Base-by-base conservation (phyloP, 163 green algal species). In the Scenedesmus sp. region DNA sequence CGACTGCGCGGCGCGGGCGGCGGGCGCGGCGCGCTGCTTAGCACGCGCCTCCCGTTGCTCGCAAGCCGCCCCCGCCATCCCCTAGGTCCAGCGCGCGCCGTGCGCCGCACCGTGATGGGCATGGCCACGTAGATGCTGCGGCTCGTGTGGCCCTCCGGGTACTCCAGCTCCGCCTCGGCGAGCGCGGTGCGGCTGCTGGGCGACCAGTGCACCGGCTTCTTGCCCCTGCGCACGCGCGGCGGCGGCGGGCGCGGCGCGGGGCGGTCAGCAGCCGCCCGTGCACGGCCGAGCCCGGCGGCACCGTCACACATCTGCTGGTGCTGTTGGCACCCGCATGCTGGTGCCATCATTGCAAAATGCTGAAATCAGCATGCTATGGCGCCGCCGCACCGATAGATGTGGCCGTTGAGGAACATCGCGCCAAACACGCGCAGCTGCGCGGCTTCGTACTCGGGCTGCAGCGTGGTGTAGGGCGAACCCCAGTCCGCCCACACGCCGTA, bases 151-250 rank as follows among this genome's bases (percentile, higher is more conserved):
- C 93, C 95, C 62, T 98, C 95, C 0, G 96, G 97, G 82, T 99
- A 99, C 82, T 99, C 97, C 33, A 99, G 92, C 87, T 99, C 97
- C 1, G 97, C 95, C 84, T 99, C 97, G 13, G 97, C 97, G 18
- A 99, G 91, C 1, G 97, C 97, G 18, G 97, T 99, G 39, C 87
- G 84, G 13, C 89, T 96, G 73, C 89, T 96, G 64, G 97, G 97
- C 66, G 86, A 95, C 96, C 96, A 99, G 88, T 99, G 93, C 64
- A 99, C 96, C 10, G 96, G 96, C 89, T 98, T 97, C 51, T 88
- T 87, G 45, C 96, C 96, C 69, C 69, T 77, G 58, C 5, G n/a
- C 9, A 22, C 53, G 6, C 14, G 53, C 4, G 88, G 84, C 66
- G 7, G 48, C 29, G 36, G 45, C 15, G 33, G 33, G 24, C 34